A percentile compares a stretch with the other conserved stretches of the same genome.
Evolutionary conservation across 305 asterid species (phyloP).

Genomic region (Fraxinus sp.): DNA sequence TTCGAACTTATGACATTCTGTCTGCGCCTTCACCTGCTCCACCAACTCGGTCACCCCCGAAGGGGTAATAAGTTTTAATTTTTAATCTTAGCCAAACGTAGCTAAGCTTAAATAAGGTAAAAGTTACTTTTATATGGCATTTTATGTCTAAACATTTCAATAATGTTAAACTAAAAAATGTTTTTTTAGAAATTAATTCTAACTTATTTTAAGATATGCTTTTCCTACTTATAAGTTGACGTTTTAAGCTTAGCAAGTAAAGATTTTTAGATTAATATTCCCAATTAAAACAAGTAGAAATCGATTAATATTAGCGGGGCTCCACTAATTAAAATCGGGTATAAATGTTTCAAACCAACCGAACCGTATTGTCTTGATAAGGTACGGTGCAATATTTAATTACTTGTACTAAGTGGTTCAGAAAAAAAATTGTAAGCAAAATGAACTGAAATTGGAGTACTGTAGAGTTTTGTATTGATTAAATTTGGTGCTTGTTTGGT

Average conservation of each 20-base stretch:
- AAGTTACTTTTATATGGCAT: too few relatives aligned
- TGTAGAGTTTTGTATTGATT: neutral
- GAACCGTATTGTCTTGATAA: neutral
- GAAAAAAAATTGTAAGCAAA: neutral
- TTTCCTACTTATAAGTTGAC: neutral
- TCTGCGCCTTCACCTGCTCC: too few relatives aligned
- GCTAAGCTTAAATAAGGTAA: too few relatives aligned
- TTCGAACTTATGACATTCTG: too few relatives aligned
- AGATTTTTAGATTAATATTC: neutral
- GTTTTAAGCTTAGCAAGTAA: neutral
- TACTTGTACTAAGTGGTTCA: neutral
- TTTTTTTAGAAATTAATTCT: too few relatives aligned
- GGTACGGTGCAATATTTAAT: neutral
- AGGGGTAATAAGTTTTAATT: too few relatives aligned
- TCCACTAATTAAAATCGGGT: slow-evolving; percentile 19
- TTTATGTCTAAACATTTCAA: too few relatives aligned
- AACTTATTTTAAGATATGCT: too few relatives aligned
- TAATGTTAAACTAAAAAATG: too few relatives aligned
- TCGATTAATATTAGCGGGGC: neutral
- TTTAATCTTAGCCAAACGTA: neutral
- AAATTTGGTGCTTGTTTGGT: too few relatives aligned
- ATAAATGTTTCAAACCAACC: slow-evolving; percentile 27
- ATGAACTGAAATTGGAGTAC: neutral
- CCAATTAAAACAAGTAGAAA: neutral
- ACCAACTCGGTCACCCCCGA: too few relatives aligned